Base-by-base conservation (phyloP, 148 eudicot species). In the Camellia sinensis region DNA sequence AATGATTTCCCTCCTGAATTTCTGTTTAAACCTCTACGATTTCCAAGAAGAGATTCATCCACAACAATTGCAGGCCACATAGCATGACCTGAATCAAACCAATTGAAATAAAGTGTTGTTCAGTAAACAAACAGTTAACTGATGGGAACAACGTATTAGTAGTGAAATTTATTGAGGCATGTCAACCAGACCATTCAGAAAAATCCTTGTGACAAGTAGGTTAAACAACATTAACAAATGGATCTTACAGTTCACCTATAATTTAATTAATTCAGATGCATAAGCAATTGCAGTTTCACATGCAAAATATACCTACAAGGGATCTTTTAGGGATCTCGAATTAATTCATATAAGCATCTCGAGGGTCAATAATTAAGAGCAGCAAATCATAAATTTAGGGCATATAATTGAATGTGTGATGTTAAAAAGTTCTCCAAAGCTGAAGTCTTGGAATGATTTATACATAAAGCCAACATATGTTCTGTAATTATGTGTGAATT, bases 61-160 rank as follows among this genome's bases (percentile, higher is more conserved):
- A 92, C 83, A 83, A 96, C 88, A 68, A 93, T 78, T 62, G 99
- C 98, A 44, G 99, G 99, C 99, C 99, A 96, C 89, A 86, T 87
- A 77, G 97, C 95, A 86, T 93, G 94, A 80, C 99, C 99, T 96
- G 81, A 41, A 85, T 80, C 67, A 37, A 53, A 67, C 44, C 37
- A 62, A 19, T 41, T 69, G 74, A 46, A 29, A 29, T 13, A 61
- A 45, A 72, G 29, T 64, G 41, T 9, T 5, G 37, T 43, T 45
- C 62, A 50, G 56, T 78, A 57, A 11, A 59, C 67, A 43, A 71
- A 43, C 18, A 60, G 9, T 50, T 3, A 71, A 71, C 37, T 5
- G 62, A 29, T 60, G 29, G 67, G 69, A 71, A 67, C 12, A 11
- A 43, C 17, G 3, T 29, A 43, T 1, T 48, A 61, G 61, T 70